These are phyloP conservation scores for Tolypocladium cylindrosporum DNA, from an alignment of 2,329 filamentous ascomycete genomes.

Conservation along the genomic window DNA sequence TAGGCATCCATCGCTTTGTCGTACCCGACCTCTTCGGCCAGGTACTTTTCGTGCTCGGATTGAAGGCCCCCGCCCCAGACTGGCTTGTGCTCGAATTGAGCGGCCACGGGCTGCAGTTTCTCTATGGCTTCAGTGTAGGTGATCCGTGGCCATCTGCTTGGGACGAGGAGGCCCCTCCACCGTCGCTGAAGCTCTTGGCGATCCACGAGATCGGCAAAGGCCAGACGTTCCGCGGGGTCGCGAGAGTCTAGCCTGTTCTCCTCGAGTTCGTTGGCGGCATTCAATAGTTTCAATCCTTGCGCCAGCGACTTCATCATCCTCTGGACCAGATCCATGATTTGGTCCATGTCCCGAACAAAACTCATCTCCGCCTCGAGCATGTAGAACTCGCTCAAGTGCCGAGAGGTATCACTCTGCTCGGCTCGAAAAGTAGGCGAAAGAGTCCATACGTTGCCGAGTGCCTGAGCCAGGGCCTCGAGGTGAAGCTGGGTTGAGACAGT, in stretches of 20 bases:
- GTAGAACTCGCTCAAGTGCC: constrained; percentile 95
- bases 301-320: constrained; percentile 55
- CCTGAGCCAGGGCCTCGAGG: constrained; percentile 81
- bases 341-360: constrained; percentile 60
- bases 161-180: constrained; percentile 58
- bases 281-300: constrained; percentile 27
- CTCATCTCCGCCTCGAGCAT: constrained; percentile 92
- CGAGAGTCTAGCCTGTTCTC: constrained; percentile 22
- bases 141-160: constrained; percentile 61
- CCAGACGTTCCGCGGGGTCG: constrained; percentile 28
- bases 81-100: constrained; percentile 58
- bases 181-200: constrained; percentile 46
- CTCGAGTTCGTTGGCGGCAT: constrained; percentile 34
- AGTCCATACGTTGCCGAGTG: constrained; percentile 86
- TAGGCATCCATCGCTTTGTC: constrained; percentile 31
- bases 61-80: constrained; percentile 67
- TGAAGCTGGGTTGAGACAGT: constrained; percentile 94
- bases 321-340: constrained; percentile 74
- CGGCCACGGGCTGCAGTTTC: constrained; percentile 49
- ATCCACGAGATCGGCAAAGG: constrained; percentile 33
- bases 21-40: constrained; percentile 57
- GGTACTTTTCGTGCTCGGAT: constrained; percentile 84
- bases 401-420: constrained; percentile 83
- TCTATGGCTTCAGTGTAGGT: constrained; percentile 73
- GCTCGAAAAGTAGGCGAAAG: constrained; percentile 90